Evolutionary conservation across 805 yeast genomes (phyloP).

Genomic region (Wickerhamomyces alni): DNA sequence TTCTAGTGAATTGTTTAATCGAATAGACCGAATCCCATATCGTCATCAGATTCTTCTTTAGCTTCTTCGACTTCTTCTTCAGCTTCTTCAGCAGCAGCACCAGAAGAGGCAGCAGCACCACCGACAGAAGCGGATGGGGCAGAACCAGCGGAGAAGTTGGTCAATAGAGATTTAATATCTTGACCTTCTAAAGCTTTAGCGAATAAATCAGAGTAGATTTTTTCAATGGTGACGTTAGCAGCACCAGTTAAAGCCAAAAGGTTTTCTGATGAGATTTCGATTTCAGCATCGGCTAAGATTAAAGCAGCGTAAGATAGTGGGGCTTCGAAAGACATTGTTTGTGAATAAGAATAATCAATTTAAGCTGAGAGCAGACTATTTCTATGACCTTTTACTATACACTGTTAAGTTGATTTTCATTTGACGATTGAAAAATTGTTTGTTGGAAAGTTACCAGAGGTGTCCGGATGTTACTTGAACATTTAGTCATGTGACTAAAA

Average conservation of each 20-base stretch:
- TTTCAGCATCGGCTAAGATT: conserved; percentile 88
- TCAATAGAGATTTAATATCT: conserved; percentile 75
- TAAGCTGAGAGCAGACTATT: conserved; percentile 27
- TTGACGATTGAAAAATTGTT: background rate
- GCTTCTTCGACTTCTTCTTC: conserved; percentile 48
- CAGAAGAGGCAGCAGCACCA: conserved; percentile 56
- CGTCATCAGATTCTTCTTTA: conserved; percentile 61
- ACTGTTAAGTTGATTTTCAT: background rate
- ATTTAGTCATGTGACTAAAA: background rate
- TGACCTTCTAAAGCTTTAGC: conserved; percentile 85
- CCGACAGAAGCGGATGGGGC: conserved; percentile 71
- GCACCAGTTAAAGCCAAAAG: conserved; percentile 69
- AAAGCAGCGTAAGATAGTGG: conserved; percentile 90
- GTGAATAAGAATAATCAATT: conserved; percentile 25
- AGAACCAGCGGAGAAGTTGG: conserved; percentile 64
- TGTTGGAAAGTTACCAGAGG: background rate
- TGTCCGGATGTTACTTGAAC: background rate
- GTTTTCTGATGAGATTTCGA: conserved; percentile 83
- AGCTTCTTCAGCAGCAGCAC: conserved; percentile 59
- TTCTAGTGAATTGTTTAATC: conserved; percentile 43
- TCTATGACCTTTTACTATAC: conserved; percentile 16
- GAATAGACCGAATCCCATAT: conserved; percentile 94
- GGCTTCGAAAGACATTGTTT: conserved; percentile 65
- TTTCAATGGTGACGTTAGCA: conserved; percentile 78
- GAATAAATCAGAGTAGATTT: conserved; percentile 82